Base-by-base conservation (phyloP, 2,329 filamentous ascomycete species). In the Tolypocladium amazonense region DNA sequence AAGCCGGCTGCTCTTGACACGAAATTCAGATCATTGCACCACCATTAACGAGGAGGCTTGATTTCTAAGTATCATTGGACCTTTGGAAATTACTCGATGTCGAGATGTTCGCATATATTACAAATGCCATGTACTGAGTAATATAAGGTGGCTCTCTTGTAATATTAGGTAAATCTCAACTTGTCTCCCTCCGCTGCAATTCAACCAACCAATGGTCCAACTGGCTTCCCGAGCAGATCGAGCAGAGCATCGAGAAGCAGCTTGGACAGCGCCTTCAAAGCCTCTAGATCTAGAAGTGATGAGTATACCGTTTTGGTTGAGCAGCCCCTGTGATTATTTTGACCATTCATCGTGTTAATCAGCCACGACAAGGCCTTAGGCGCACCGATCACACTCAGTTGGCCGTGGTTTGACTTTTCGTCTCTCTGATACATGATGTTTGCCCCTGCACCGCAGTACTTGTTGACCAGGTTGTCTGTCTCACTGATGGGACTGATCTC, bases 391-490 rank as follows among this genome's bases (percentile, higher is more conserved):
- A 53, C 8, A 35, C 27, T 27, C 27, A 53, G 50, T 18, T 33
- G 27, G n/a, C 27, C 18, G 9, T 53, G 50, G 27, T 53, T n/a
- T 3, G 50, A 53, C 8, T 53, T 53, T 11, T 35, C 18, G 18
- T 53, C 50, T 6, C 50, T 30, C 14, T 33, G 50, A 60, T 80
- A 81, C 18, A 72, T 65, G 25, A 82, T 73, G 2, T 69, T 71
- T 1, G 71, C 75, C 4, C 75, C 76, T 6, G 65, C 67, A 0
- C 59, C 62, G 61, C 80, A 82, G 59, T 76, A 80, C 20, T 67
- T 64, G 0, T 68, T 59, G 0, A 81, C 71, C 33, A 81, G 63
- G 0, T 60, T 67, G 58, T 82, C 79, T 3, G 76, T 80, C 23
- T 76, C 73, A 4, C 65, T 67, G 3, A 80, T 69, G 2, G 70